Base-by-base conservation (phyloP, 352 stramenopile genomes). In the Globisporangium barbulae region DNA sequence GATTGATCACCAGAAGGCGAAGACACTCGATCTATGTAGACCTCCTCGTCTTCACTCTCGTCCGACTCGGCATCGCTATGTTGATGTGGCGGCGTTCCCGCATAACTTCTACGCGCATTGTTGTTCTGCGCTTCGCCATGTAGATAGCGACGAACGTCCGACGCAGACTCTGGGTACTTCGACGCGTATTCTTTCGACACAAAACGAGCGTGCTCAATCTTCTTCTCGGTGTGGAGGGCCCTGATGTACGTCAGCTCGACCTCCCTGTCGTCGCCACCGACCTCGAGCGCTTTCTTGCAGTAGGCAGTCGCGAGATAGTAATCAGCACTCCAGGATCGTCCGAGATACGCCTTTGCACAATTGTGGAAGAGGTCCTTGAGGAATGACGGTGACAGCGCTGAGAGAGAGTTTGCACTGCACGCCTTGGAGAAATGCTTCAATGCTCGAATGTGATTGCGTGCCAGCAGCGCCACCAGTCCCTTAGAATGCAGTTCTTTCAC, bases 281-380 rank as follows among this genome's bases (percentile, higher is more conserved):
- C 49, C n/a, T 88, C 73, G 31, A 91, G 61, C 0, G 84, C 82
- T 33, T 74, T 76, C 39, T 90, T 89, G 64, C 83, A 88, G 31
- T 88, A 81, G 30, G 85, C 69, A 9, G 77, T 70, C 21, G 86
- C 72, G 22, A 93, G 45, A 64, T 90, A 91, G 0, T 56, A 68
- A 44, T 93, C 86, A 31, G 77, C 81, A 56, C 78, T 87, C 86
- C 86, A 94, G 2, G 53, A 65, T 58, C 86, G 70, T 25, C 66
- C 72, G 3, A 92, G 42, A 64, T 93, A 94, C 15, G 84, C 78
- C 48, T 90, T 86, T 0, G 84, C 81, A 45, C 72, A 78, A 39
- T 74, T 68, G 50, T 90, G 75, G 49, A 83, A 84, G 17, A 92
- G 67, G 13, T 90, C 76, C 56, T 85, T 84, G 19, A 64, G 72